Percentiles rank a stretch among this genome's conserved stretches.
phyloP scores from a whole-genome alignment of 768 basidiomycete species.

The Cystofilobasidium bisporidii region DNA sequence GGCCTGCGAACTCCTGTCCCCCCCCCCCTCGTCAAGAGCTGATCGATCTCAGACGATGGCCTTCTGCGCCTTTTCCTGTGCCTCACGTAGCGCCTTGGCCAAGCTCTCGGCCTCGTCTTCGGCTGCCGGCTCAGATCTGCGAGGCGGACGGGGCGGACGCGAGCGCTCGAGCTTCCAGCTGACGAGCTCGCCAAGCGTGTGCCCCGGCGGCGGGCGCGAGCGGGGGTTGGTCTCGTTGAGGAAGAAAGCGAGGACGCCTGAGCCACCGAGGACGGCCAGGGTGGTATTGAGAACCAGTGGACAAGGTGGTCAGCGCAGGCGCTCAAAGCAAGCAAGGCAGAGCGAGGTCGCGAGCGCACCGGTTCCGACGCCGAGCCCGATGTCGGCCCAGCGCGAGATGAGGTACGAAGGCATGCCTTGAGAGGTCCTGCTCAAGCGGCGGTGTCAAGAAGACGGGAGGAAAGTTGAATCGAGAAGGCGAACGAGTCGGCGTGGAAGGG shows the following conservation, averaged over 20 bases:
- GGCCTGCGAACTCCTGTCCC: too few relatives aligned
- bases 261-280: not conserved
- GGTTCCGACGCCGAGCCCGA: constrained; percentile 9
- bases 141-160: not conserved
- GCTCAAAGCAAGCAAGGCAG: too few relatives aligned
- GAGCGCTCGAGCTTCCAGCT: constrained; percentile 31
- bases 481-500: too few relatives aligned
- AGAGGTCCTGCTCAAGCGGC: not conserved
- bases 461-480: not conserved
- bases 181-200: constrained; percentile 37
- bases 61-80: not conserved
- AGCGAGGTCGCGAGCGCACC: not conserved
- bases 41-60: too few relatives aligned
- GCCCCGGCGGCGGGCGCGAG: constrained; percentile 36
- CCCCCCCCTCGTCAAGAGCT: too few relatives aligned
- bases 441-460: too few relatives aligned
- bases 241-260: constrained; percentile 38
- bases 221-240: constrained; percentile 40
- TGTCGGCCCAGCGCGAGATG: constrained; percentile 11
- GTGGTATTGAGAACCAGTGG: not conserved
- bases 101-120: not conserved
- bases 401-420: constrained; percentile 3
- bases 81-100: not conserved
- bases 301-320: too few relatives aligned
- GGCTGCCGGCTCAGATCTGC: not conserved